These are phyloP conservation scores for Grosmannia serpens DNA, from an alignment of 2,329 filamentous ascomycete species.

Conservation along the genomic window DNA sequence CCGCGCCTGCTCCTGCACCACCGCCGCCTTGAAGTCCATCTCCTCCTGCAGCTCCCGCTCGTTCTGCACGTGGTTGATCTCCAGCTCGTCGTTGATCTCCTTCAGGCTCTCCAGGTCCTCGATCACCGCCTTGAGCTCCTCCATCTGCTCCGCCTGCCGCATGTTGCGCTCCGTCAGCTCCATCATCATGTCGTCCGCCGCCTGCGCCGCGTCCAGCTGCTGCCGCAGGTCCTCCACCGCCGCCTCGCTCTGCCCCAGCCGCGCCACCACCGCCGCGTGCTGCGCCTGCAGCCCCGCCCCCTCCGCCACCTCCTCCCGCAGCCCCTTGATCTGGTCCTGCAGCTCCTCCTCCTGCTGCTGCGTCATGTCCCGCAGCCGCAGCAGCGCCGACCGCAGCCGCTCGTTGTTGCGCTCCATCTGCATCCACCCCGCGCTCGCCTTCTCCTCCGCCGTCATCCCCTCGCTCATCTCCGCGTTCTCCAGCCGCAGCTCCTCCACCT, in stretches of 20 bases:
- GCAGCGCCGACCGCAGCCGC: slow-evolving; percentile 70
- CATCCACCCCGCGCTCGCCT: slow-evolving; percentile 75
- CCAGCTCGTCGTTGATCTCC: slow-evolving; percentile 89
- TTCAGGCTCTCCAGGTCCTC: slow-evolving; percentile 82
- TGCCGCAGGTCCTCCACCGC: slow-evolving; percentile 77
- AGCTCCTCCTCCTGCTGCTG: slow-evolving; percentile 76
- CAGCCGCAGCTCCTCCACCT: slow-evolving; percentile 75
- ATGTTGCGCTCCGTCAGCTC: slow-evolving; percentile 82
- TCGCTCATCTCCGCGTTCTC: slow-evolving; percentile 77
- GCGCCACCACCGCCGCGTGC: slow-evolving; percentile 58
- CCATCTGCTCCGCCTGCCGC: slow-evolving; percentile 68
- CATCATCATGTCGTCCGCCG: slow-evolving; percentile 89
- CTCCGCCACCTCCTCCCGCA: slow-evolving; percentile 65
- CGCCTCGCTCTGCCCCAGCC: slow-evolving; percentile 59
- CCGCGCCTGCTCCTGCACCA: slow-evolving; percentile 72
- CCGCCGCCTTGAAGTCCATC: slow-evolving; percentile 73
- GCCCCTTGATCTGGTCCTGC: slow-evolving; percentile 57
- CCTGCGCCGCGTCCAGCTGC: slow-evolving; percentile 79
- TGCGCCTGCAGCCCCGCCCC: slow-evolving; percentile 56
- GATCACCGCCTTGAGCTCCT: slow-evolving; percentile 69
- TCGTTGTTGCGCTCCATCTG: slow-evolving; percentile 89
- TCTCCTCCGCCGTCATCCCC: slow-evolving; percentile 81
- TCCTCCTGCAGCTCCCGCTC: slow-evolving; percentile 93
- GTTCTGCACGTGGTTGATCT: slow-evolving; percentile 83
- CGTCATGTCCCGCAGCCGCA: slow-evolving; percentile 75